A percentile compares a stretch with the other conserved stretches of the same genome.
Evolutionary conservation across 1,139 yeast species (phyloP).

Genomic region (Kodamaea derodonti): DNA sequence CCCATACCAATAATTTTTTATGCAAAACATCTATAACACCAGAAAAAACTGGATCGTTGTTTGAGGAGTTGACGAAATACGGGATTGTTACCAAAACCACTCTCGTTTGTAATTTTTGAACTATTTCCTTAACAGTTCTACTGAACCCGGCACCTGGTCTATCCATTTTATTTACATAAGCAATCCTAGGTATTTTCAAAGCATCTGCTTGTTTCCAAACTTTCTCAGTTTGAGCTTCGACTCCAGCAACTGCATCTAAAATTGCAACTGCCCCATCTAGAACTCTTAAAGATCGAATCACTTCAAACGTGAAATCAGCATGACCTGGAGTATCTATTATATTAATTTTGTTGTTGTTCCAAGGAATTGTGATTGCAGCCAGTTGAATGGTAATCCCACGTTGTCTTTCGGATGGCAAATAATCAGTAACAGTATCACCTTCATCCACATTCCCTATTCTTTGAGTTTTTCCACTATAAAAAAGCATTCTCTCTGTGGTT

Average conservation of each 20-base stretch:
- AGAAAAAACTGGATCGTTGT: constrained; percentile 46
- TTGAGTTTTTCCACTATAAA: constrained; percentile 75
- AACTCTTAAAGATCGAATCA: constrained; percentile 81
- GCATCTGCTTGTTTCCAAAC: constrained; percentile 88
- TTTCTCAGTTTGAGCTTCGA: constrained; percentile 95
- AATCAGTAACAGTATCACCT: constrained; percentile 96
- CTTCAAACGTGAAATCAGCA: constrained; percentile 96
- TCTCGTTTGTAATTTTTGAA: constrained; percentile 70
- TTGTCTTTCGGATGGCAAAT: constrained; percentile 81
- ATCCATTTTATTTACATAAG: constrained; percentile 93
- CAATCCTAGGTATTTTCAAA: constrained; percentile 65
- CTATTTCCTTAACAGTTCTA: constrained; percentile 81
- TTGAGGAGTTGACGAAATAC: constrained; percentile 41
- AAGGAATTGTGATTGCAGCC: constrained; percentile 90
- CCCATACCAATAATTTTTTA: constrained; percentile 65
- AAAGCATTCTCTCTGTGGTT: constrained; percentile 88
- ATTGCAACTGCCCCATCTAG: constrained; percentile 92
- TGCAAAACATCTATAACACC: constrained; percentile 87
- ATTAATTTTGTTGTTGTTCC: constrained; percentile 76
- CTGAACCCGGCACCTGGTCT: constrained; percentile 94
- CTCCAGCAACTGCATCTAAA: constrained; percentile 95
- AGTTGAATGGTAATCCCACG: constrained; percentile 96
- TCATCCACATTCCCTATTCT: constrained; percentile 92
- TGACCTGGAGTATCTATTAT: constrained; percentile 98
- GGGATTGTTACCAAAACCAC: constrained; percentile 82